Percentiles rank a stretch among this genome's conserved stretches.
Conservation (phyloP, 805 yeast genomes). For the Vanderwaltozyma tropicalis region DNA sequence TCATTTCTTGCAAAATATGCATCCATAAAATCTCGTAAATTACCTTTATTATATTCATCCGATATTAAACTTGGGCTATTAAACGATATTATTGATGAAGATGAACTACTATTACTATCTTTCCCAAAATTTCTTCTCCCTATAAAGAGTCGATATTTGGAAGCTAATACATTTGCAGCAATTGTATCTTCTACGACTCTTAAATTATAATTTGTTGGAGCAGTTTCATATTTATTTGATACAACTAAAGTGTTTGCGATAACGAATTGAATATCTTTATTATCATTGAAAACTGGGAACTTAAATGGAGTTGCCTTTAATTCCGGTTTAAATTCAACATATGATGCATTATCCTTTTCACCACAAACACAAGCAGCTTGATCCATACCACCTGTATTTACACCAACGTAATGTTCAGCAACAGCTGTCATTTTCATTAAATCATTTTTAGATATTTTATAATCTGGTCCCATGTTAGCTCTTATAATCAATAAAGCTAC, state of each 20-base stretch:
- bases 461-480: conserved; percentile 36
- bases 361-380: conserved; percentile 66
- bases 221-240: conserved; percentile 60
- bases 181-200: conserved; percentile 63
- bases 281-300: conserved; percentile 38
- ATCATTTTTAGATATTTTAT: conserved; percentile 36
- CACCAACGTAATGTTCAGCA: conserved; percentile 63
- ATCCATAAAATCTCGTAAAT: conserved; percentile 55
- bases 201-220: conserved; percentile 57
- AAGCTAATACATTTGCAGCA: conserved; percentile 52
- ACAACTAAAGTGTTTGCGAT: conserved; percentile 54
- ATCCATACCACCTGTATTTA: conserved; percentile 74
- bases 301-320: conserved; percentile 44
- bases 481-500: conserved; percentile 47
- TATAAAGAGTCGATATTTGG: conserved; percentile 28
- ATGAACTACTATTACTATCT: too few species aligned
- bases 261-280: conserved; percentile 33
- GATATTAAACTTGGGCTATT: neutral
- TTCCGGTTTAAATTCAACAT: conserved; percentile 51
- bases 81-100: too few species aligned
- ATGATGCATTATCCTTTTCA: conserved; percentile 44
- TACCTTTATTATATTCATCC: conserved; percentile 33
- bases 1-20: conserved; percentile 37
- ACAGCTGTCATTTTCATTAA: conserved; percentile 51
- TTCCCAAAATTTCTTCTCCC: neutral